Conservation (phyloP, 768 basidiomycete genomes). For the Fomitopsis pulvina region DNA sequence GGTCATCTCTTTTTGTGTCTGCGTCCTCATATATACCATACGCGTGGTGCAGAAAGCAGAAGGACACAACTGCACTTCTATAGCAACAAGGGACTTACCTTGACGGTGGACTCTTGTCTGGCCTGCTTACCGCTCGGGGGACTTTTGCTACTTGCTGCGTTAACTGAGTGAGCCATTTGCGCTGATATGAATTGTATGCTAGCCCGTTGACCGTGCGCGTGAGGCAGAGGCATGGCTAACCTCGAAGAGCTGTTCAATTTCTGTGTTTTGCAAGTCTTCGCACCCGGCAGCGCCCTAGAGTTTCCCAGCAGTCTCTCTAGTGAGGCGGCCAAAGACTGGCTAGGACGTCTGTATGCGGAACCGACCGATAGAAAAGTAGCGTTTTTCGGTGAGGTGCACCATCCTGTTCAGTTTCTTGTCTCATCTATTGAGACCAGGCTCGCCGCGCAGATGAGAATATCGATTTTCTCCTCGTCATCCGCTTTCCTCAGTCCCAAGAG, state of each 20-base stretch:
- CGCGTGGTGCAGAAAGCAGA: no score
- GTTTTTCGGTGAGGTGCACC: constrained; percentile 57
- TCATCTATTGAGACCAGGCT: neutral
- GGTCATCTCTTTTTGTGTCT: no score
- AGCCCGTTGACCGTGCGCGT: no score
- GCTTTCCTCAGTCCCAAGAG: constrained; percentile 21
- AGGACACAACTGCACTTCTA: no score
- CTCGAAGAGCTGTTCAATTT: constrained; percentile 61
- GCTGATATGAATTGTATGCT: no score
- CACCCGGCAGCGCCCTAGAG: constrained; percentile 58
- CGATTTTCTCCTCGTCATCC: constrained; percentile 26
- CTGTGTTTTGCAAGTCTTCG: constrained; percentile 51
- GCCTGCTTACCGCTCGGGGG: no score
- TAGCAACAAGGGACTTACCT: no score
- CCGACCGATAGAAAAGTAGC: constrained; percentile 53
- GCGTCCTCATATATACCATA: no score
- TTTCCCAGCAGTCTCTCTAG: constrained; percentile 40
- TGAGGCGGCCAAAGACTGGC: constrained; percentile 46
- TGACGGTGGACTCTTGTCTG: no score
- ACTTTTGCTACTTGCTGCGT: no score
- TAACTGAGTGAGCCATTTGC: no score
- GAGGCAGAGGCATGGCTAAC: constrained; percentile 18
- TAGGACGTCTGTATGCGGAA: constrained; percentile 36
- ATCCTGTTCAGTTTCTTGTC: neutral
- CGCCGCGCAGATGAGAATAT: constrained; percentile 30